Conservation (phyloP, 2,329 filamentous ascomycete species). For the Colletotrichum euphorbiae region DNA sequence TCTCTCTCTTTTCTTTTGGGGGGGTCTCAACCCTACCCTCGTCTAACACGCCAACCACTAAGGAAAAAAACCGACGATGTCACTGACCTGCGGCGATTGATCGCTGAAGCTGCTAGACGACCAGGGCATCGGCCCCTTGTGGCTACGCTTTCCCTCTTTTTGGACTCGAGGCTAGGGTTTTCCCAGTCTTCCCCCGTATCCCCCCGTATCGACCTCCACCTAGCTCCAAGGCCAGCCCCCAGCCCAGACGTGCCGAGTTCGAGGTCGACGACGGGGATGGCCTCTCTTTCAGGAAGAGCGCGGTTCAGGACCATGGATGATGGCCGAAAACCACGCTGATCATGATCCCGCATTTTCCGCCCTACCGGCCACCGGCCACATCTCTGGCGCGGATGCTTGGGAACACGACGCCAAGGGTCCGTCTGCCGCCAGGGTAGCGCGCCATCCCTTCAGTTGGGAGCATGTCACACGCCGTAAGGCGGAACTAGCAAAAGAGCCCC, state of each 20-base stretch:
- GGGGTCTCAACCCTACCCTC: neutral
- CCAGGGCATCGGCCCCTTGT: neutral
- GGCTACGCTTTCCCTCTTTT: neutral
- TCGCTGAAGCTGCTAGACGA: neutral
- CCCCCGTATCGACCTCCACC: slow-evolving; percentile 1
- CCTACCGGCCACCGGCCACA: slow-evolving; percentile 27
- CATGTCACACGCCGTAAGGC: slow-evolving; percentile 15
- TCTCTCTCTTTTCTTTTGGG: too few relatives aligned
- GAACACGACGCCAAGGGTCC: slow-evolving; percentile 19
- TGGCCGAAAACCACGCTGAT: slow-evolving; percentile 27
- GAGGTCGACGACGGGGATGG: slow-evolving; percentile 25
- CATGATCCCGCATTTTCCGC: slow-evolving; percentile 37
- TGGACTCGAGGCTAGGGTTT: slow-evolving; percentile 2
- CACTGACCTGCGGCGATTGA: slow-evolving; percentile 21
- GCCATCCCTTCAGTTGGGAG: slow-evolving; percentile 25
- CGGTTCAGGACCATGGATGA: neutral
- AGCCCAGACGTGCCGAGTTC: slow-evolving; percentile 29
- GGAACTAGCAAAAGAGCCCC: slow-evolving; percentile 8
- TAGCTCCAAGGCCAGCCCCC: neutral
- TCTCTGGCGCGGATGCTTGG: neutral
- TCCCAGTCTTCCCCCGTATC: neutral
- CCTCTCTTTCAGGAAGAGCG: slow-evolving; percentile 28
- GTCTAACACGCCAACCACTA: neutral
- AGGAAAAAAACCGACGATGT: slow-evolving; percentile 4
- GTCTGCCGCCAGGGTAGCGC: slow-evolving; percentile 22